Percentiles rank a stretch among this genome's conserved stretches.
phyloP scores from a whole-genome alignment of 2,329 filamentous ascomycete genomes.

The Aureobasidium sp. region DNA sequence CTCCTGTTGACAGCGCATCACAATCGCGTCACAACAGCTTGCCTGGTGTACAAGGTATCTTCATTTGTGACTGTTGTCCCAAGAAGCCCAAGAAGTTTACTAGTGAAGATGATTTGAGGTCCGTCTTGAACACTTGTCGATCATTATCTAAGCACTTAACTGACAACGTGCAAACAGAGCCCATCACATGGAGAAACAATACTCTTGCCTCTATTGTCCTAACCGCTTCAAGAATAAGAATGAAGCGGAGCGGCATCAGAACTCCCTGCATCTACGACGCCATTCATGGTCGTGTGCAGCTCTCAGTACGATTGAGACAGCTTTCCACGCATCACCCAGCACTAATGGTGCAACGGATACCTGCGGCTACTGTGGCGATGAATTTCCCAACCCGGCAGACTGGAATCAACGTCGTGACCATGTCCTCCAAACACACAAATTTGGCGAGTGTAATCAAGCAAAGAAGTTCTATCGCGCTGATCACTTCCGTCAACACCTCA shows the following conservation, averaged over 20 bases:
- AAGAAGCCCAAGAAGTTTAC: slow-evolving; percentile 98
- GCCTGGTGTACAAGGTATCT: slow-evolving; percentile 50
- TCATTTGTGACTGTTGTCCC: slow-evolving; percentile 88
- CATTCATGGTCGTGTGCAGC: slow-evolving; percentile 98
- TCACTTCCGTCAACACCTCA: slow-evolving; percentile 95
- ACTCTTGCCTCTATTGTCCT: slow-evolving; percentile 83
- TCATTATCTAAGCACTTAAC: not conserved
- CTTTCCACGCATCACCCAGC: slow-evolving; percentile 73
- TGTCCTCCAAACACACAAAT: slow-evolving; percentile 88
- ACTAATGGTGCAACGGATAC: slow-evolving; percentile 57
- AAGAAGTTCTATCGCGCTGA: slow-evolving; percentile 98
- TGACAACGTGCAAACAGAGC: slow-evolving; percentile 47
- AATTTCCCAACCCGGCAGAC: slow-evolving; percentile 80
- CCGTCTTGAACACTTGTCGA: slow-evolving; percentile 33
- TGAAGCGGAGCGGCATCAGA: slow-evolving; percentile 92
- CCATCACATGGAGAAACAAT: slow-evolving; percentile 94
- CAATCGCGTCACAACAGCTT: slow-evolving; percentile 44
- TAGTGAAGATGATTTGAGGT: slow-evolving; percentile 75
- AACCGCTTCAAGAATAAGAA: slow-evolving; percentile 99
- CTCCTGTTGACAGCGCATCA: slow-evolving; percentile 39
- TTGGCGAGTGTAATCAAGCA: slow-evolving; percentile 92
- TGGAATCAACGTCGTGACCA: slow-evolving; percentile 85
- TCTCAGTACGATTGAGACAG: slow-evolving; percentile 63
- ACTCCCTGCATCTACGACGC: slow-evolving; percentile 82
- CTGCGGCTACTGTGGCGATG: slow-evolving; percentile 92